Evolutionary conservation across 805 yeast species (phyloP).

Genomic region (Sugiyamaella americana): DNA sequence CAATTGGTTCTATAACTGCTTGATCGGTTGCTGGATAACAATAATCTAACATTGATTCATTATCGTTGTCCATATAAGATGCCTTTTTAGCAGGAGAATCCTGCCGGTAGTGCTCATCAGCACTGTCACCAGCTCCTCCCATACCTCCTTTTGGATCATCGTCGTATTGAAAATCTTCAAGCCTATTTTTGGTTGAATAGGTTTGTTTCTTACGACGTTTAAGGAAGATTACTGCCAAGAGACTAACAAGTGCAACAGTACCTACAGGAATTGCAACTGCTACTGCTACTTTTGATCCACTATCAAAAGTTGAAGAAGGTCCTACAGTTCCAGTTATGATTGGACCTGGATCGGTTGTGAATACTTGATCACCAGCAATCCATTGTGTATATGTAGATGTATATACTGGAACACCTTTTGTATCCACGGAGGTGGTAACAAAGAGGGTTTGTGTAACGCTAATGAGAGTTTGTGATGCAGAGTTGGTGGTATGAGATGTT

Average conservation of each 20-base stretch:
- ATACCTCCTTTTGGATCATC: too few relatives aligned
- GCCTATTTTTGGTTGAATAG: neutral
- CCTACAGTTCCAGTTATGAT: slow-evolving; percentile 4
- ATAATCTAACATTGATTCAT: slow-evolving; percentile 7
- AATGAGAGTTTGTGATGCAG: neutral
- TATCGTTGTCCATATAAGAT: neutral
- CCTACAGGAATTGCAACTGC: slow-evolving; percentile 9
- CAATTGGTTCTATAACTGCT: neutral
- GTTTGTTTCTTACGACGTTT: neutral
- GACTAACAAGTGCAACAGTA: slow-evolving; percentile 5
- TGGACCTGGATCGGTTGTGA: slow-evolving; percentile 11
- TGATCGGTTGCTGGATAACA: slow-evolving; percentile 8
- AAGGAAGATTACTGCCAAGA: slow-evolving; percentile 1
- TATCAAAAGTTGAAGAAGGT: neutral
- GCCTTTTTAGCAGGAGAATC: neutral
- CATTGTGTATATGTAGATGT: slow-evolving; percentile 9
- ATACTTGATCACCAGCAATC: slow-evolving; percentile 5
- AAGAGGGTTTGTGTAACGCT: slow-evolving; percentile 7
- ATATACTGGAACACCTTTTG: neutral
- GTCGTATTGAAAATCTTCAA: neutral
- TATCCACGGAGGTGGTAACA: neutral
- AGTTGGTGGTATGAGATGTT: neutral
- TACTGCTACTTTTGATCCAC: slow-evolving; percentile 11
- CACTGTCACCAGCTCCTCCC: neutral
- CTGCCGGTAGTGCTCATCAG: neutral